These are phyloP conservation scores for Cyberlindnera petersonii DNA, from an alignment of 805 yeast species.

Conservation along the genomic window DNA sequence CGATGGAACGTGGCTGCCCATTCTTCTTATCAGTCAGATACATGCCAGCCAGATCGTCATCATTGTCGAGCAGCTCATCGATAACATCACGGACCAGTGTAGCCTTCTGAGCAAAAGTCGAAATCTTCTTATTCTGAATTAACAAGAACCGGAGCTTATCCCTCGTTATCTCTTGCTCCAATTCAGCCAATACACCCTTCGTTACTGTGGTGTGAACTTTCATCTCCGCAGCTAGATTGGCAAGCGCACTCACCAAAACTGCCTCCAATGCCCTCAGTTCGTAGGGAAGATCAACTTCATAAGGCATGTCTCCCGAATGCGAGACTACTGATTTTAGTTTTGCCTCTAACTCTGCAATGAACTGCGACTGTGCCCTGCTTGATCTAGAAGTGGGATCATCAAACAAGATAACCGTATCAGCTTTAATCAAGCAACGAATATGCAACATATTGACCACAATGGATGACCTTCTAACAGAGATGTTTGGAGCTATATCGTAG, in stretches of 20 bases:
- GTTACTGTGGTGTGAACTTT: conserved; percentile 77
- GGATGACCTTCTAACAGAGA: conserved; percentile 68
- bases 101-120: conserved; percentile 82
- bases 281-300: conserved; percentile 58
- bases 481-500: conserved; percentile 77
- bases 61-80: conserved; percentile 82
- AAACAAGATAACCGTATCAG: conserved; percentile 68
- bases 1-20: conserved; percentile 45
- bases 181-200: conserved; percentile 64
- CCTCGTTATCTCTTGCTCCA: conserved; percentile 80
- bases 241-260: conserved; percentile 72
- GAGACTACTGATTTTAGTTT: conserved; percentile 41
- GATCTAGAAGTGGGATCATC: conserved; percentile 63
- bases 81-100: conserved; percentile 75
- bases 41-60: conserved; percentile 79
- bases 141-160: conserved; percentile 72
- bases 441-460: conserved; percentile 72
- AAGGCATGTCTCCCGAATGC: not conserved
- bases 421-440: conserved; percentile 72
- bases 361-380: conserved; percentile 65
- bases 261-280: conserved; percentile 91
- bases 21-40: conserved; percentile 62
- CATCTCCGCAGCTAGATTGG: conserved; percentile 81
- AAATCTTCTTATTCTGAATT: conserved; percentile 78
- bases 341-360: conserved; percentile 76